phyloP scores from a whole-genome alignment of 2,329 filamentous ascomycete species.

The Ophiostoma himal-ulmi region DNA sequence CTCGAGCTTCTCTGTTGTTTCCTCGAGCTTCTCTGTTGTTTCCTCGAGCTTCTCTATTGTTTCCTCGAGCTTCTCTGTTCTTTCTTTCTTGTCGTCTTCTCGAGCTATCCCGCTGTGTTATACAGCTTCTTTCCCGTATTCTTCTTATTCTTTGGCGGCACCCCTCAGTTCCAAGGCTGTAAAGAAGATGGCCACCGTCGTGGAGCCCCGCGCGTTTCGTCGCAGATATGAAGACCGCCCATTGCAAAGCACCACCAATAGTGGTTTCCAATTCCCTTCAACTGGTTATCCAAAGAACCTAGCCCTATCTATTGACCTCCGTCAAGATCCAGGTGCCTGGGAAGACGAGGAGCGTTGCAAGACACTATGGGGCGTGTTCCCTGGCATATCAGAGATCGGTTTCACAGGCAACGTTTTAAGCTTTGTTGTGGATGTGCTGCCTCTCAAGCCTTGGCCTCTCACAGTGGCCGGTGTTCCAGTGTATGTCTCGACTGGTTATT shows the following conservation, averaged over 20 bases:
- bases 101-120: no score
- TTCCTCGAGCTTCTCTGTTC: no score
- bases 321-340: neutral
- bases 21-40: no score
- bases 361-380: neutral
- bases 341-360: neutral
- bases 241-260: neutral
- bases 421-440: neutral
- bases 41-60: no score
- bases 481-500: neutral
- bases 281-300: neutral
- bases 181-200: neutral
- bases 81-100: no score
- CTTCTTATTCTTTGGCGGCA: no score
- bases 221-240: neutral
- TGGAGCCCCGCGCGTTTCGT: neutral
- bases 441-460: neutral
- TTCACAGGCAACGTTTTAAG: neutral
- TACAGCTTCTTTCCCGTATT: no score
- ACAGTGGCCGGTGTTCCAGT: neutral
- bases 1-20: no score
- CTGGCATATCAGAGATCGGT: neutral
- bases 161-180: no score
- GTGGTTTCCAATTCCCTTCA: neutral
- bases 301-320: neutral